phyloP scores from a whole-genome alignment of 352 stramenopile genomes.

The Globisporangium cylindrosporum region DNA sequence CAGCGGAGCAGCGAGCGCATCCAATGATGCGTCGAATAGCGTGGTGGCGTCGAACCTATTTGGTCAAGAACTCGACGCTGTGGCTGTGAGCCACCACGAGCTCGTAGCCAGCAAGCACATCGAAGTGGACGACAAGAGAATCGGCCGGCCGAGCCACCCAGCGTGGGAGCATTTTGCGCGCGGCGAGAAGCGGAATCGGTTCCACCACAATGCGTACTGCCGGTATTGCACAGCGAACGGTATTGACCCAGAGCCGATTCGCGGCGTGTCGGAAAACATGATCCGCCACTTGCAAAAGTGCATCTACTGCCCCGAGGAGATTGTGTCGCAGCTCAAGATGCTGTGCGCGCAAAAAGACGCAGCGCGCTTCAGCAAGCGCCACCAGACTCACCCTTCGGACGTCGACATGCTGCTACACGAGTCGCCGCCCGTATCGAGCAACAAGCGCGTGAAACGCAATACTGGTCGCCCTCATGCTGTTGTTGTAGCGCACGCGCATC shows the following conservation, averaged over 20 bases:
- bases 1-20: background rate
- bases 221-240: slow-evolving; percentile 63
- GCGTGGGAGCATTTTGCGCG: slow-evolving; percentile 78
- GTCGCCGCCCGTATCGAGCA: slow-evolving; percentile 21
- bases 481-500: background rate
- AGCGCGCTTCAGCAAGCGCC: slow-evolving; percentile 66
- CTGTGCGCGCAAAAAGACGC: slow-evolving; percentile 72
- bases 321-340: slow-evolving; percentile 62
- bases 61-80: slow-evolving; percentile 16
- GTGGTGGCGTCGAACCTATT: slow-evolving; percentile 13
- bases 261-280: slow-evolving; percentile 81
- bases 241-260: slow-evolving; percentile 38
- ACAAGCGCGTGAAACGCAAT: slow-evolving; percentile 22
- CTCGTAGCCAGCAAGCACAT: slow-evolving; percentile 8
- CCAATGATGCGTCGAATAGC: background rate
- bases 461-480: background rate
- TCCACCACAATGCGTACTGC: slow-evolving; percentile 81
- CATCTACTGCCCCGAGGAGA: slow-evolving; percentile 62
- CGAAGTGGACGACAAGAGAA: slow-evolving; percentile 62
- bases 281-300: slow-evolving; percentile 83
- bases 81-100: slow-evolving; percentile 13
- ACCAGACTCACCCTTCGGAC: slow-evolving; percentile 38
- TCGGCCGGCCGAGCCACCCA: slow-evolving; percentile 64
- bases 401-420: slow-evolving; percentile 37
- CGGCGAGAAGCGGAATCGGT: slow-evolving; percentile 78